Percentiles rank a stretch among this genome's conserved stretches.
Conservation (phyloP, 495 filamentous ascomycete species). For the Chaetomium tenue region DNA sequence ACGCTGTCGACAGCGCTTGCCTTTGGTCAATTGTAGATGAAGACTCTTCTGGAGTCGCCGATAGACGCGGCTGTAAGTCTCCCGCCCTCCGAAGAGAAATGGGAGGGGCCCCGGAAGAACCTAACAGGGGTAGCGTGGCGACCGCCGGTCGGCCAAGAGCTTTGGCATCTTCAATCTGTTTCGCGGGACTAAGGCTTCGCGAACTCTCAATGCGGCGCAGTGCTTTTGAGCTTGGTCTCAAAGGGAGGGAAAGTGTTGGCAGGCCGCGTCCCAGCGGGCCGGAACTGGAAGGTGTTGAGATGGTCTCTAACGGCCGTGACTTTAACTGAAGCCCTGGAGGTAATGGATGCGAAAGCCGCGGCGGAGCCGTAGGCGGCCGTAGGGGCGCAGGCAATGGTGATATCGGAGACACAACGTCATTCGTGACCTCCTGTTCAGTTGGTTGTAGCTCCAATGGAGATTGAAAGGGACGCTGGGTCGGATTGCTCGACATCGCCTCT, state of each 20-base stretch:
- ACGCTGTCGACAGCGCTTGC: neutral
- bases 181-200: constrained; percentile 17
- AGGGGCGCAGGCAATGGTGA: constrained; percentile 12
- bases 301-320: neutral
- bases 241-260: neutral
- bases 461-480: neutral
- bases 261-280: neutral
- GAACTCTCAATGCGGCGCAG: constrained; percentile 29
- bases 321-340: neutral
- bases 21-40: neutral
- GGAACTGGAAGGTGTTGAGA: neutral
- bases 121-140: neutral
- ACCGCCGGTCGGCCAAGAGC: neutral
- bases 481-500: neutral
- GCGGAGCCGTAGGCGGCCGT: neutral
- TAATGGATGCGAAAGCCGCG: neutral
- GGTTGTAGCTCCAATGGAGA: neutral
- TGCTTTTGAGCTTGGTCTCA: neutral
- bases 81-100: neutral
- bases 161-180: neutral
- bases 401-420: constrained; percentile 8
- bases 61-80: neutral
- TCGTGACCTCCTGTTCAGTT: neutral
- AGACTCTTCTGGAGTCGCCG: neutral
- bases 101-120: neutral